Evolutionary conservation across 768 basidiomycete species (phyloP).

Genomic region (Russula vinacea): DNA sequence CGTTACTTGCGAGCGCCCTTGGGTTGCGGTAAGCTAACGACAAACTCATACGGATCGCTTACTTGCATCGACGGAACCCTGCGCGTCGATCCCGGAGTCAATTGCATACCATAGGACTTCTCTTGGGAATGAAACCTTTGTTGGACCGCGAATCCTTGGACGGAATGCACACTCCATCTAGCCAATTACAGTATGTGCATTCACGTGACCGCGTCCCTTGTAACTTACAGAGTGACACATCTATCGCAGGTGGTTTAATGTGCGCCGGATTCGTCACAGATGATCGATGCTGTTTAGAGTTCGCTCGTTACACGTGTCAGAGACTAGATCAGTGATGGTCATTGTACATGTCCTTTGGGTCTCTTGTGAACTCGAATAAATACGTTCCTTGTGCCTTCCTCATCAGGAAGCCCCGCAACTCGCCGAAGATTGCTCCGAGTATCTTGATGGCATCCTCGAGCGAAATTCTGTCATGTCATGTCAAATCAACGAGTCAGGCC

Average conservation of each 20-base stretch:
- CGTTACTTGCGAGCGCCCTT: background rate
- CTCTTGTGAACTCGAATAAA: no score
- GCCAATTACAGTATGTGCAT: background rate
- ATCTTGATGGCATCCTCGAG: background rate
- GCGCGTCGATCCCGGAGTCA: constrained; percentile 19
- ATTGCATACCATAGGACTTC: background rate
- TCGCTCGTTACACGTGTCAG: no score
- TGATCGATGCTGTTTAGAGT: background rate
- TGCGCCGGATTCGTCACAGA: background rate
- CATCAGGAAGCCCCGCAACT: no score
- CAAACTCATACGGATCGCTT: background rate
- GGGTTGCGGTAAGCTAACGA: background rate
- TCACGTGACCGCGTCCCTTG: constrained; percentile 6
- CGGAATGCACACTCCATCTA: background rate
- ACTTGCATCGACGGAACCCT: background rate
- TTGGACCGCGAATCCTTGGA: constrained; percentile 3
- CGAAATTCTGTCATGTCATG: background rate
- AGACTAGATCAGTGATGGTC: background rate
- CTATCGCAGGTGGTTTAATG: background rate
- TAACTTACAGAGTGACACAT: no score
- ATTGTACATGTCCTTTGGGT: background rate
- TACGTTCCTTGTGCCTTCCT: background rate
- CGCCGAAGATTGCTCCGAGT: no score
- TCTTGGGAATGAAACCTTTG: constrained; percentile 1
- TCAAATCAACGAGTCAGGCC: background rate